Base-by-base conservation (phyloP, 2,329 filamentous ascomycete genomes). In the Daldinia eschscholtzii region DNA sequence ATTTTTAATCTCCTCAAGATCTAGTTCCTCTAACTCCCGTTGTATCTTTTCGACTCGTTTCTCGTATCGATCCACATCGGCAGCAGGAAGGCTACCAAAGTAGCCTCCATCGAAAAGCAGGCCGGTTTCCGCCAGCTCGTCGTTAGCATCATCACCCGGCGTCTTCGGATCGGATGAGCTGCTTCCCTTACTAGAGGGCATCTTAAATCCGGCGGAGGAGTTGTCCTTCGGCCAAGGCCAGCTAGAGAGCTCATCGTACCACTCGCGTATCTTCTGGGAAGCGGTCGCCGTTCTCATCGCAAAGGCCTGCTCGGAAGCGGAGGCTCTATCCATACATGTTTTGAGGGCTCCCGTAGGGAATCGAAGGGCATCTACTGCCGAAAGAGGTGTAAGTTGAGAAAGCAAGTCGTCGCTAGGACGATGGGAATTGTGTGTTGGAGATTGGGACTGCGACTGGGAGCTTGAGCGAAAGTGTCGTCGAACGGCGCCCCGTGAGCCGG, bases 1-100 rank as follows among this genome's bases (percentile, higher is more conserved):
- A 50, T 87, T 89, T 82, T 99, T 98, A 77, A 99, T 90, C 71
- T 97, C 93, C 76, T 98, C 93, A 42, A 97, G 84, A 61, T 92
- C 88, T 58, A 96, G 83, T 42, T 87, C 85, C 63, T 92, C 88
- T 82, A 96, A 83, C 64, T 90, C 89, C 50, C 85, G 83, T 13
- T 84, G 85, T 65, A 98, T 97, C 70, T 92, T 88, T 60, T 92
- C 90, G 12, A 97, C 84, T 42, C 94, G 88, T 64, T 80, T 82
- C 75, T 96, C 92, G 78, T 96, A 94, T 57, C 83, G 82, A 53
- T 86, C 80, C 1, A 97, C 88, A 41, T 92, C 85, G 15, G 83
- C 79, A 2, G 86, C 86, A 0, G 88, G 87, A 39, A 98, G 81
- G 76, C 92, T 92, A 4, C 94, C 94, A 79, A 90, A 87, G 78